Evolutionary conservation across 1,139 yeast genomes (phyloP), one percentile per base, ranked within the genome.

Genomic region (Saccharomycopsis hybrid): DNA sequence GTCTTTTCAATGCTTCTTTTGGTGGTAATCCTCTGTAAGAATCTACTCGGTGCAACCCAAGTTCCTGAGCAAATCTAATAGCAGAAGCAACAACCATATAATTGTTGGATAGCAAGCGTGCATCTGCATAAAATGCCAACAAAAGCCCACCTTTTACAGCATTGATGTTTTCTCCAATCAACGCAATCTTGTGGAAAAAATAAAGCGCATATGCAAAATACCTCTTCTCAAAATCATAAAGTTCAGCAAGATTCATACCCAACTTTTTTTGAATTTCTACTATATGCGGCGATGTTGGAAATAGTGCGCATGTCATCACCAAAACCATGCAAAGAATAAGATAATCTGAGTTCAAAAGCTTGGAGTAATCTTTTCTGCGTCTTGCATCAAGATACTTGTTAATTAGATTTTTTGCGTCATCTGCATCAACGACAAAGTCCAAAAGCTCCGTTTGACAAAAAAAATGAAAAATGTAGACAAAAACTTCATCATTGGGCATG

Each of bases 21-120:
- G 32, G 24, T 24, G 8, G 8, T 7, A 44, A 18, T 18, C 38
- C 30, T 8, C 31, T 37, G 31, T 44, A 44, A 7, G 43, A 24
- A 24, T 38, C 47, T 33, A 38, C 18, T 37, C 40, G 9, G 37
- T 44, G 47, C 25, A 44, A 39, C 4, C 31, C 40, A 7, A 44
- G 29, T 13, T 36, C 47, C 13, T 44, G 42, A 5, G 33, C 40
- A 28, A 44, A 25, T 27, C 47, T 38, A 11, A 44, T 36, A 5
- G 37, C 29, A 28, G 43, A 8, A 13, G 43, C 32, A n/a, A 39
- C 31, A n/a, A 44, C 38, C n/a, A 24, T 30, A 37, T 38, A 13
- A 29, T 38, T 44, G n/a, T 36, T 25, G 13, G 37, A 29, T n/a
- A 37, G 29, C 9, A 33, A 39, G 11, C 43, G 18, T 5, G 30